These are phyloP conservation scores for Peronospora destructor DNA, from an alignment of 352 stramenopile species.

Conservation along the genomic window DNA sequence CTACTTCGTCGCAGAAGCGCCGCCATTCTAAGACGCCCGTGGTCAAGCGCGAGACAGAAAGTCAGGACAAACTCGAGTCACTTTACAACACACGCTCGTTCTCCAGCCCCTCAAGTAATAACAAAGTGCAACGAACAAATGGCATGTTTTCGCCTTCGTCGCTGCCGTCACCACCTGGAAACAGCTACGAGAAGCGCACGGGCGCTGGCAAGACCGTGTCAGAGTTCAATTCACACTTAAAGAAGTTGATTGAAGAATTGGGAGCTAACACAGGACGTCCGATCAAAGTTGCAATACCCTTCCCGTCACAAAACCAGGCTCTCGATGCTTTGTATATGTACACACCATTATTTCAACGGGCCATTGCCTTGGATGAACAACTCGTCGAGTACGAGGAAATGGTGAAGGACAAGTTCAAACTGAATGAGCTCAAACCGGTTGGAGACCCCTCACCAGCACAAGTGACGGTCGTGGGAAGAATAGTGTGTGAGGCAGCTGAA, in stretches of 20 bases:
- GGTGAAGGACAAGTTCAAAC: conserved; percentile 51
- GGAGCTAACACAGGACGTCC: conserved; percentile 7
- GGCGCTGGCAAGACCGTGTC: conserved; percentile 73
- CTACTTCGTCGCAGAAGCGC: conserved; percentile 34
- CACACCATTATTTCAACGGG: conserved; percentile 70
- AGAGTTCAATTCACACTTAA: conserved; percentile 75
- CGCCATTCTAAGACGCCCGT: conserved; percentile 54
- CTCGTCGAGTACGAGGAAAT: conserved; percentile 72
- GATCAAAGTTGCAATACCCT: conserved; percentile 34
- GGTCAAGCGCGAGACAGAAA: conserved; percentile 61
- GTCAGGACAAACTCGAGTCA: conserved; percentile 49
- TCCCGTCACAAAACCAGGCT: conserved; percentile 54
- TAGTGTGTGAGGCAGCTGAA: conserved; percentile 77
- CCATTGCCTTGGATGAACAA: conserved; percentile 69
- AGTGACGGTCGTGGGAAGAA: conserved; percentile 73
- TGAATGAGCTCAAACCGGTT: conserved; percentile 59
- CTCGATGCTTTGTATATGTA: conserved; percentile 76
- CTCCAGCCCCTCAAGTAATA: conserved; percentile 40
- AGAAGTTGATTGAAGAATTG: conserved; percentile 36
- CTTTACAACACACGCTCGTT: conserved; percentile 63
- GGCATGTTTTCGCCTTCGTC: conserved; percentile 68
- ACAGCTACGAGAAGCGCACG: conserved; percentile 66
- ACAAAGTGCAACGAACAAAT: conserved; percentile 65
- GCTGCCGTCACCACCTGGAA: conserved; percentile 61
- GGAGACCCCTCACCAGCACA: conserved; percentile 66